phyloP scores from a whole-genome alignment of 148 eudicot species.

The Vaccinium macrocarpon region DNA sequence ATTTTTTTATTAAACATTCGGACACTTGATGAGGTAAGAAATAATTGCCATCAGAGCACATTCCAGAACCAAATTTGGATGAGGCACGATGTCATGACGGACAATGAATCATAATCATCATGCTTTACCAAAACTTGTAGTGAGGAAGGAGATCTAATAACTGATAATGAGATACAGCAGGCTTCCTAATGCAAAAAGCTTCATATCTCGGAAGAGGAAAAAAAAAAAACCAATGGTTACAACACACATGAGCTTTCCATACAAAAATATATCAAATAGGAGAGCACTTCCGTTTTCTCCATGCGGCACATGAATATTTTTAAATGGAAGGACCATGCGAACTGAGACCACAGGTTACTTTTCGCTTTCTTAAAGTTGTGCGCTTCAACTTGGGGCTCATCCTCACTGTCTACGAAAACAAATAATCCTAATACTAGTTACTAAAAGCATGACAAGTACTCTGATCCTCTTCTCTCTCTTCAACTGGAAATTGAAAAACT shows the following conservation, averaged over 20 bases:
- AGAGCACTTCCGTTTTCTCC: not conserved
- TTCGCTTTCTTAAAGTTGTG: not conserved
- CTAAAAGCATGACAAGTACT: not conserved
- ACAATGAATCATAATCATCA: not conserved
- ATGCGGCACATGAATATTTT: not conserved
- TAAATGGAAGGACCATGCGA: not conserved
- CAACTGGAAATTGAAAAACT: not conserved
- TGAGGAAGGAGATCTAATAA: not conserved
- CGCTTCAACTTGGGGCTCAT: not conserved
- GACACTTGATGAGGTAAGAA: not conserved
- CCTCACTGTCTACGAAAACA: not conserved
- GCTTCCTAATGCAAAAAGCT: not conserved
- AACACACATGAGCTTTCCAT: constrained; percentile 11
- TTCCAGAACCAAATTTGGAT: not conserved
- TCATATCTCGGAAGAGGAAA: not conserved
- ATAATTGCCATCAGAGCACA: not conserved
- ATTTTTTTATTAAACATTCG: not conserved
- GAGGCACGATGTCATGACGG: not conserved
- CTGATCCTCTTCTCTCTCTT: not conserved
- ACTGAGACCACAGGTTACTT: not conserved
- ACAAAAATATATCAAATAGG: not conserved
- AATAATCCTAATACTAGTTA: not conserved
- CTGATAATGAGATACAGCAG: not conserved
- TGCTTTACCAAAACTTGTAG: not conserved
- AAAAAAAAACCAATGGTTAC: not conserved